A percentile compares a stretch with the other conserved stretches of the same genome.
Conservation (phyloP, 1,284 basidiomycete genomes). For the Boletus nobilissimus region DNA sequence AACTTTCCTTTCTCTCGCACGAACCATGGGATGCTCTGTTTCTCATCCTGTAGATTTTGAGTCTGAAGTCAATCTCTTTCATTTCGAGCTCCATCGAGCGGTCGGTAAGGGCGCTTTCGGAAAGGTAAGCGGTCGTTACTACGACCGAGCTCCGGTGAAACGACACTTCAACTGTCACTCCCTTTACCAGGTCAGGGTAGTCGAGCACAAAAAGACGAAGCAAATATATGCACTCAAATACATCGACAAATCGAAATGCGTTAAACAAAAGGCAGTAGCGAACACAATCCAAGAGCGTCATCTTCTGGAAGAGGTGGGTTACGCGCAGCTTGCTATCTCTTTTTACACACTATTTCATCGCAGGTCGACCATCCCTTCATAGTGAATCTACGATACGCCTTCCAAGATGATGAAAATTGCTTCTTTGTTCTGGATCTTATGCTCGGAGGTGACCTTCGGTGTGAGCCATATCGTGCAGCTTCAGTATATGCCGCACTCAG, state of each 20-base stretch:
- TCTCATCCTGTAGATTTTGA: slow-evolving; percentile 92
- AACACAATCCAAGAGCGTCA: slow-evolving; percentile 95
- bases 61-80: slow-evolving; percentile 92
- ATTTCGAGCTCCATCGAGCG: slow-evolving; percentile 93
- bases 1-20: slow-evolving; percentile 49
- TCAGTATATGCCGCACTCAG: slow-evolving; percentile 18
- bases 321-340: slow-evolving; percentile 32
- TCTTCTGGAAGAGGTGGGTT: slow-evolving; percentile 84
- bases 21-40: slow-evolving; percentile 67
- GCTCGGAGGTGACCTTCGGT: slow-evolving; percentile 94
- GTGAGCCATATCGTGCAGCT: slow-evolving; percentile 58
- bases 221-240: slow-evolving; percentile 97
- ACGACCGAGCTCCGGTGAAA: not conserved
- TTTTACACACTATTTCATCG: slow-evolving; percentile 36
- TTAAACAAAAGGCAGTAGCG: slow-evolving; percentile 91
- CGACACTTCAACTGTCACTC: not conserved
- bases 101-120: slow-evolving; percentile 99
- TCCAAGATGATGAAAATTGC: slow-evolving; percentile 98
- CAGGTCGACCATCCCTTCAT: slow-evolving; percentile 96
- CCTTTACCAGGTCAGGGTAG: slow-evolving; percentile 77
- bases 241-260: slow-evolving; percentile 94
- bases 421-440: slow-evolving; percentile 98
- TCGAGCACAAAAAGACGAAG: slow-evolving; percentile 95
- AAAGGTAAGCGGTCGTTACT: slow-evolving; percentile 72
- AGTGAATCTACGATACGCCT: slow-evolving; percentile 95